phyloP scores from a whole-genome alignment of 139 green algal species.

The Choricystis sp. region DNA sequence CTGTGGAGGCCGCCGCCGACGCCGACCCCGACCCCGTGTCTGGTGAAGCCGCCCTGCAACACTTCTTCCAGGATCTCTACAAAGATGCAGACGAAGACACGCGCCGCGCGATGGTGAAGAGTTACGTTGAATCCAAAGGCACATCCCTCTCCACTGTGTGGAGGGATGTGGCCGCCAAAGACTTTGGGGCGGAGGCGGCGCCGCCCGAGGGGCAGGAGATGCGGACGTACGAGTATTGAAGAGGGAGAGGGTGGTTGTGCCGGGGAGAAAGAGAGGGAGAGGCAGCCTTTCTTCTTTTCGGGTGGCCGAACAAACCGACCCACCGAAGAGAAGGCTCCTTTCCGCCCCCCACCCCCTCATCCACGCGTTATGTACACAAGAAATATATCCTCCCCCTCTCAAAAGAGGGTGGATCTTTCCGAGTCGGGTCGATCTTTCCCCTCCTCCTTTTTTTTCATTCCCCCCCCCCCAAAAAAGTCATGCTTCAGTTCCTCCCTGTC shows the following conservation, averaged over 20 bases:
- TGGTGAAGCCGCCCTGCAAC: conserved; percentile 50
- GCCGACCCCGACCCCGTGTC: conserved; percentile 70
- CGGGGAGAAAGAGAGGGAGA: background rate
- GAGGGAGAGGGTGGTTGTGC: background rate
- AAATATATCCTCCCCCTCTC: no score
- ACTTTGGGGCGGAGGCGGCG: conserved; percentile 38
- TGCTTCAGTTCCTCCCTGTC: no score
- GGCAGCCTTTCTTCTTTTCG: background rate
- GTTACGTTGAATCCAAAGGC: conserved; percentile 60
- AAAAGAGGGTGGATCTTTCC: no score
- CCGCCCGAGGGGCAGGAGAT: background rate
- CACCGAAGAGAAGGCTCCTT: no score
- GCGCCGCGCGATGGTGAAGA: conserved; percentile 94
- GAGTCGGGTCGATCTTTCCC: no score
- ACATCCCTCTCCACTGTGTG: conserved; percentile 95
- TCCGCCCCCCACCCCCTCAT: no score
- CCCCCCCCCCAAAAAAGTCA: no score
- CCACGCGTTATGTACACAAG: no score
- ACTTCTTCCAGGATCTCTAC: conserved; percentile 63
- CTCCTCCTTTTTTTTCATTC: no score
- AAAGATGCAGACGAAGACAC: conserved; percentile 64
- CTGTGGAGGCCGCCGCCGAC: conserved; percentile 44
- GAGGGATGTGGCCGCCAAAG: conserved; percentile 72
- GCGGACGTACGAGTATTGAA: background rate
- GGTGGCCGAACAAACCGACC: no score